These are phyloP conservation scores for Boletus huronensis DNA, from an alignment of 768 basidiomycete genomes.

Conservation along the genomic window DNA sequence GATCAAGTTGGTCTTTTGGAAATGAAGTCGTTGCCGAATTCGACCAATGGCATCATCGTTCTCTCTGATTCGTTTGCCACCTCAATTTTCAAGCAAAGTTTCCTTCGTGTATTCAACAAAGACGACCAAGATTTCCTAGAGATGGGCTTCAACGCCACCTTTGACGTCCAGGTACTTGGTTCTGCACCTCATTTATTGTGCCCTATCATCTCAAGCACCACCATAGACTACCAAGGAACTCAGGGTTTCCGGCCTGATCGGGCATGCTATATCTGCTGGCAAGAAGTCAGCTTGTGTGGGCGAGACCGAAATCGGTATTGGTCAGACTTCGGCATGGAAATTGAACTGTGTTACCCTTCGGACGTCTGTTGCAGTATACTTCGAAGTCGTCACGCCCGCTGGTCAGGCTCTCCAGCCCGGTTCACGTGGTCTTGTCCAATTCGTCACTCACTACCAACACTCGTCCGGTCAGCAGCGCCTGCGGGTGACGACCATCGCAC, in stretches of 20 bases:
- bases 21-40: conserved; percentile 95
- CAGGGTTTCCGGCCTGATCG: conserved; percentile 96
- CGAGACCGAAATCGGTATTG: conserved; percentile 98
- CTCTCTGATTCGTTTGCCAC: conserved; percentile 96
- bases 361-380: conserved; percentile 90
- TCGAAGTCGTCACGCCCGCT: conserved; percentile 97
- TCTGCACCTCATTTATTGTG: background rate
- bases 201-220: conserved; percentile 1
- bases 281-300: conserved; percentile 97
- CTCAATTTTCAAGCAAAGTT: conserved; percentile 98
- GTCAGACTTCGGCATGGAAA: conserved; percentile 98
- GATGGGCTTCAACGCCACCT: conserved; percentile 99
- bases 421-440: conserved; percentile 93
- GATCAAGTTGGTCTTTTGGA: conserved; percentile 97
- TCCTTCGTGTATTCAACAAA: conserved; percentile 89
- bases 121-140: conserved; percentile 88
- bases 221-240: conserved; percentile 94
- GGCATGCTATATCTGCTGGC: conserved; percentile 94
- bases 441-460: conserved; percentile 98
- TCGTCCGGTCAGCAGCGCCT: conserved; percentile 91
- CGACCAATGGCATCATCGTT: conserved; percentile 94
- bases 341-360: conserved; percentile 86
- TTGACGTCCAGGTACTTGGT: conserved; percentile 83
- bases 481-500: conserved; percentile 96
- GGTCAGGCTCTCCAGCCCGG: conserved; percentile 88